Evolutionary conservation across 768 basidiomycete species (phyloP).

Genomic region (Russula emetica): DNA sequence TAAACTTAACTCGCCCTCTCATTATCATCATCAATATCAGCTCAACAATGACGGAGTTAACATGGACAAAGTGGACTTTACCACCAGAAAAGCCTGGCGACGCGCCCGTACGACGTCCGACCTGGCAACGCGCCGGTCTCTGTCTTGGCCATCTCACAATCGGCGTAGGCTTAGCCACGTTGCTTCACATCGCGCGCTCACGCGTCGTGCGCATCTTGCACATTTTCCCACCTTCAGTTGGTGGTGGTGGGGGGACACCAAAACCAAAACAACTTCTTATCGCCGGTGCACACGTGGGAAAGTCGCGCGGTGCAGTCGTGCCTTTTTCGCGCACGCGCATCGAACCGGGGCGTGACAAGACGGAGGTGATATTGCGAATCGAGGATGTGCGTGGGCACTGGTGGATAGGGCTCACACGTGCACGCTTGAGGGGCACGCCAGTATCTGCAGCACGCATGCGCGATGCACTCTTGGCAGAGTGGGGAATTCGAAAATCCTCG

Average conservation of each 20-base stretch:
- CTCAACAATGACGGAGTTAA: constrained; percentile 28
- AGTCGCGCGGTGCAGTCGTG: constrained; percentile 19
- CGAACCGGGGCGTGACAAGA: constrained; percentile 25
- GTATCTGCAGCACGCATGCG: constrained; percentile 17
- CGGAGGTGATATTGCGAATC: constrained; percentile 27
- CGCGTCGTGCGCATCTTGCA: constrained; percentile 27
- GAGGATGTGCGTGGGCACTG: constrained; percentile 27
- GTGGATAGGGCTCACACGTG: constrained; percentile 25
- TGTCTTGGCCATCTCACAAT: constrained; percentile 18
- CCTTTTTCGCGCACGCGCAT: constrained; percentile 21
- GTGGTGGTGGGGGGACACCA: not conserved
- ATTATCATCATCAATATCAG: constrained; percentile 3
- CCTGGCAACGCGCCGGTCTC: constrained; percentile 28
- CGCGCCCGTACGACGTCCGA: constrained; percentile 13
- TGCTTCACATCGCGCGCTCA: constrained; percentile 24
- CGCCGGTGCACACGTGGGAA: constrained; percentile 14
- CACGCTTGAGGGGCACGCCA: constrained; percentile 17
- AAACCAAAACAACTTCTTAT: constrained; percentile 24
- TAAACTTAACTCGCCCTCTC: not conserved
- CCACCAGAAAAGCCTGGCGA: constrained; percentile 21
- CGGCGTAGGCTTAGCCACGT: constrained; percentile 25
- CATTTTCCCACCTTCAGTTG: constrained; percentile 15
- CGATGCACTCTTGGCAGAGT: constrained; percentile 17
- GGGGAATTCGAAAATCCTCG: constrained; percentile 22
- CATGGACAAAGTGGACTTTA: constrained; percentile 26